phyloP scores from a whole-genome alignment of 2,329 filamentous ascomycete genomes.

The Ceratocystis cubensis region DNA sequence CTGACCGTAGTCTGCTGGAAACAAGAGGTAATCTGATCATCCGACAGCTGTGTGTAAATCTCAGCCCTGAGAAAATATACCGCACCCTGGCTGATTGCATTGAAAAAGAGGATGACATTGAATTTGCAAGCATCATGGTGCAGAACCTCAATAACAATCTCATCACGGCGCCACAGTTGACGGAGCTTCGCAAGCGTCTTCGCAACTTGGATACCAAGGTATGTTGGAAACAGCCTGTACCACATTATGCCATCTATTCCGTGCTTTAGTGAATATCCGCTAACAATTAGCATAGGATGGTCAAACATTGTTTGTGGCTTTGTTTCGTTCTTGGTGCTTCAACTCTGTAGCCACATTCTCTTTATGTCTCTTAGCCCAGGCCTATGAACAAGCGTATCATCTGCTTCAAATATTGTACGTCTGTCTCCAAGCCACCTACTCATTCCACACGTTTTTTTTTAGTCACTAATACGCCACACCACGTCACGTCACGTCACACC shows the following conservation, averaged over 20 bases:
- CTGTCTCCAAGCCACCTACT: not conserved
- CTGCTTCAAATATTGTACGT: conserved; percentile 84
- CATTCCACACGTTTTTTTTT: not conserved
- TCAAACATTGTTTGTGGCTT: conserved; percentile 83
- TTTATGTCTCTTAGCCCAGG: conserved; percentile 84
- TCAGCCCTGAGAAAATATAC: conserved; percentile 92
- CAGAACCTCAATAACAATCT: conserved; percentile 98
- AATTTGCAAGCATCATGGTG: conserved; percentile 99
- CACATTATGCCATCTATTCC: not conserved
- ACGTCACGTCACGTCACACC: not conserved
- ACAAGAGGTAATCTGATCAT: conserved; percentile 93
- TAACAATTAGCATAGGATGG: conserved; percentile 51
- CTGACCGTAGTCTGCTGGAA: conserved; percentile 80
- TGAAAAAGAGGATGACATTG: conserved; percentile 93
- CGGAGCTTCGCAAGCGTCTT: conserved; percentile 78
- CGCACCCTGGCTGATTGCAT: conserved; percentile 90
- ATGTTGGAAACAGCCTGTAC: conserved; percentile 19
- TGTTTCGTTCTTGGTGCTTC: conserved; percentile 96
- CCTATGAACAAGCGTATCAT: conserved; percentile 96
- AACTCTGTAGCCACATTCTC: conserved; percentile 98
- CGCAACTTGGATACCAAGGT: conserved; percentile 81
- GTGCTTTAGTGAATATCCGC: not conserved
- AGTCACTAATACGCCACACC: too few species aligned
- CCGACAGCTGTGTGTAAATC: conserved; percentile 78
- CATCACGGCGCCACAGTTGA: conserved; percentile 88